Base-by-base conservation (phyloP, 352 stramenopile species). In the Phytopythium litorale region DNA sequence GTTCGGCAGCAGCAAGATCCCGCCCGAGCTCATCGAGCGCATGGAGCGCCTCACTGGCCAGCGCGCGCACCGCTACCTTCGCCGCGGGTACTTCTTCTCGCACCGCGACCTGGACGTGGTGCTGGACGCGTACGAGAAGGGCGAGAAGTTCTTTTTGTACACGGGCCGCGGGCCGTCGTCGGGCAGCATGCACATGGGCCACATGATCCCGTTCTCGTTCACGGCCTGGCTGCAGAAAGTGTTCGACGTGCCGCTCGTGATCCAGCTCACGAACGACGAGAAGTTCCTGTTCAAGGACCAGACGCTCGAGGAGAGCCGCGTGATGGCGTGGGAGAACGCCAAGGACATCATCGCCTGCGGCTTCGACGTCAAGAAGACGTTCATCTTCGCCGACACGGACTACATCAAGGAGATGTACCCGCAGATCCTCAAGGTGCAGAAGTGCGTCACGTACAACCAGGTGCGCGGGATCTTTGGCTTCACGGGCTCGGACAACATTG, bases 251-350 rank as follows among this genome's bases (percentile, higher is more conserved):
- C 98, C 98, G 15, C 84, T 99, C 56, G 98, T 99, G 63, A 99
- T 99, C 74, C 98, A 99, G 83, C 96, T 99, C 57, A 99, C 98
- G 6, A 98, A 99, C 73, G 98, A 99, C 75, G 98, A 99, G 73
- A 99, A 99, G 79, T 99, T 99, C 67, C 71, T 99, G 12, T 99
- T 99, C 81, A 99, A 99, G 79, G 96, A 98, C 65, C 85, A 96
- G 67, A 94, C 88, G 58, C 73, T 96, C 25, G 87, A 89, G 60
- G 83, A 97, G 67, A 93, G 82, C 64, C 84, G 96, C 53, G 66
- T 86, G 33, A 94, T 99, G 73, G 98, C 97, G 55, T 96, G 94
- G 63, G 97, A 99, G 74, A 99, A 99, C 84, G 96, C 97, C 51
- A 99, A 99, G 70, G 98, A 99, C 79, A 99, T 99, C 71, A 99